A percentile compares a stretch with the other conserved stretches of the same genome.
Evolutionary conservation across 2,329 filamentous ascomycete genomes (phyloP).

Genomic region (Pezicula carpinea): DNA sequence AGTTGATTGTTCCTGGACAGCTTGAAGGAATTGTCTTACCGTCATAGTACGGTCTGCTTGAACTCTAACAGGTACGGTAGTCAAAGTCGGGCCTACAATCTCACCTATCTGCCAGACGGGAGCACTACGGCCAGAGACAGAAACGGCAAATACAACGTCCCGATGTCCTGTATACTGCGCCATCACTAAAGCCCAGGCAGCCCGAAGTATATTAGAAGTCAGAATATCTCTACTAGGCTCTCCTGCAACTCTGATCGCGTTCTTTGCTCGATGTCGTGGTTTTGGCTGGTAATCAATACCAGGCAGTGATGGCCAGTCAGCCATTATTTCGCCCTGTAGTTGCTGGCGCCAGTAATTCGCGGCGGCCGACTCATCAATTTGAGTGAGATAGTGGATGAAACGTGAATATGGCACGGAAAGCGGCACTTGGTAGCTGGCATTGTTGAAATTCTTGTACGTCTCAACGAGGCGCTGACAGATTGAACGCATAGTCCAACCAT

Average conservation of each 20-base stretch:
- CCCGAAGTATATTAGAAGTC: slow-evolving; percentile 10
- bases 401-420: slow-evolving; percentile 2
- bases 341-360: slow-evolving; percentile 7
- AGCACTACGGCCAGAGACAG: slow-evolving; percentile 36
- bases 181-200: slow-evolving; percentile 35
- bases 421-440: not conserved
- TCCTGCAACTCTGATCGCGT: not conserved
- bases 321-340: slow-evolving; percentile 3
- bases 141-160: slow-evolving; percentile 36
- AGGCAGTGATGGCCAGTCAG: slow-evolving; percentile 7
- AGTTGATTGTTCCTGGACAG: slow-evolving; percentile 40
- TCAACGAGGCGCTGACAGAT: slow-evolving; percentile 4
- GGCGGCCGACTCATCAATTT: slow-evolving; percentile 18
- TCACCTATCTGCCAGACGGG: slow-evolving; percentile 33
- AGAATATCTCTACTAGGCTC: slow-evolving; percentile 25
- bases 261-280: slow-evolving; percentile 2
- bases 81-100: slow-evolving; percentile 38
- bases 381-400: slow-evolving; percentile 41
- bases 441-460: slow-evolving; percentile 1
- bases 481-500: slow-evolving; percentile 39
- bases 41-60: slow-evolving; percentile 25
- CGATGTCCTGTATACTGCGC: slow-evolving; percentile 34
- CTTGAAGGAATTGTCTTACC: slow-evolving; percentile 37
- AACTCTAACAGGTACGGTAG: slow-evolving; percentile 36
- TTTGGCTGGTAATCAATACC: slow-evolving; percentile 6